Conservation (phyloP, 2,329 filamentous ascomycete genomes). For the Colletotrichum nymphaeae region DNA sequence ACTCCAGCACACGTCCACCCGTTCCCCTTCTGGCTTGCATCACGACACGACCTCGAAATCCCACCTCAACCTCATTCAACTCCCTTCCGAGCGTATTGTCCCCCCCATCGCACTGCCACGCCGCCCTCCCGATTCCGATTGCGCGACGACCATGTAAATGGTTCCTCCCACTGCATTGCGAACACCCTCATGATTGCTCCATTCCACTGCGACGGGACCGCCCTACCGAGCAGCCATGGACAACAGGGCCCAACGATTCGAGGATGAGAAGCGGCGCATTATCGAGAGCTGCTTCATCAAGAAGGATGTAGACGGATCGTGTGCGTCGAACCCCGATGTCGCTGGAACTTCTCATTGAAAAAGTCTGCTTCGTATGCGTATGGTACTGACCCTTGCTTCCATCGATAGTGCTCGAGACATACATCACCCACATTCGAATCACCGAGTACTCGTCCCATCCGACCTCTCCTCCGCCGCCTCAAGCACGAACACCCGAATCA, state of each 20-base stretch:
- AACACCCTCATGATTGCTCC: slow-evolving; percentile 33
- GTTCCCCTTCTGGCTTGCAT: slow-evolving; percentile 30
- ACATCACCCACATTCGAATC: slow-evolving; percentile 96
- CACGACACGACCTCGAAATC: slow-evolving; percentile 33
- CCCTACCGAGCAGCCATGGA: slow-evolving; percentile 37
- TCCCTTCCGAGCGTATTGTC: neutral
- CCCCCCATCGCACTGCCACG: neutral
- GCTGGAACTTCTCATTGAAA: neutral
- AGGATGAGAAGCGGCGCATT: slow-evolving; percentile 96
- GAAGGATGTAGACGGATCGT: slow-evolving; percentile 85
- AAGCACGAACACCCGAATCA: slow-evolving; percentile 73
- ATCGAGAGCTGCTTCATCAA: slow-evolving; percentile 95
- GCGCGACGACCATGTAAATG: slow-evolving; percentile 29
- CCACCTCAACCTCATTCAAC: slow-evolving; percentile 13
- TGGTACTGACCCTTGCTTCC: slow-evolving; percentile 20
- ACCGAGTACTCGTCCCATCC: slow-evolving; percentile 87
- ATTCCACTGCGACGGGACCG: slow-evolving; percentile 27
- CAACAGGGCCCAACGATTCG: slow-evolving; percentile 81
- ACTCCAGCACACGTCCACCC: slow-evolving; percentile 21
- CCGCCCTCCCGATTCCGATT: neutral
- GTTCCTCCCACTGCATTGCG: slow-evolving; percentile 10
- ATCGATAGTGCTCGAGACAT: slow-evolving; percentile 81
- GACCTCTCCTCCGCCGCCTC: slow-evolving; percentile 85
- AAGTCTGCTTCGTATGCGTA: neutral
- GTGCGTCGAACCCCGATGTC: slow-evolving; percentile 63